Evolutionary conservation across 1,284 basidiomycete species (phyloP), one percentile per base, ranked within the genome.

Genomic region (Apiotrichum porosum): DNA sequence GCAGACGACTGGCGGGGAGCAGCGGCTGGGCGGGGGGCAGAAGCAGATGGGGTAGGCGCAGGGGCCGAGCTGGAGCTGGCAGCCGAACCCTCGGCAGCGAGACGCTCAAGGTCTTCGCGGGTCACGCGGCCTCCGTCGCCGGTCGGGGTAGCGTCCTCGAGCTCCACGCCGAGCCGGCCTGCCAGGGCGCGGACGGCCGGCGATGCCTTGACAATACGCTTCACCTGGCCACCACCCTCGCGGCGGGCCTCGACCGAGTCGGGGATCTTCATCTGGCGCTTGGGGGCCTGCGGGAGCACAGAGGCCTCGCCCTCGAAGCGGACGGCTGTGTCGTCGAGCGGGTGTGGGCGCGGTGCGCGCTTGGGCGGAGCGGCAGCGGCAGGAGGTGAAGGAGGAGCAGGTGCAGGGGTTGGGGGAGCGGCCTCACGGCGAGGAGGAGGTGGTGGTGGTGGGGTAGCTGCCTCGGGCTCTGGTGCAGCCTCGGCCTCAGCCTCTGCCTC

Each of bases 111-210:
- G 75, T 89, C 35, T 71, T 86, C 44, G 69, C 82, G 30, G 82
- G 85, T 63, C 80, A 89, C 57, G 68, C 80, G 2, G 80, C 86
- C 14, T 77, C 77, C 9, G 66, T 73, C 40, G 56, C 72, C 23
- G 77, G 83, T 12, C 80, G 83, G 1, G 68, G 85, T 43, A 81
- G 88, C 63, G 76, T 79, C 37, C n/a, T 41, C 35, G 32, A 71
- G 51, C 30, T 64, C 59, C 8, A 71, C 44, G 23, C 58, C 62
- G 10, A 69, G 47, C 32, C 54, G 58, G 19, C 50, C 51, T 3
- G 69, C 69, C 14, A 69, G 53, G 5, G 63, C 63, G 3, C 69
- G 50, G 4, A 65, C 58, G 0, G 69, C 66, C 12, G 69, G 69
- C 9, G 62, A 63, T 8, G 69, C 57, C 48, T 60, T 60, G 31